phyloP scores from a whole-genome alignment of 2,329 filamentous ascomycete genomes.

The Xylaria polymorpha region DNA sequence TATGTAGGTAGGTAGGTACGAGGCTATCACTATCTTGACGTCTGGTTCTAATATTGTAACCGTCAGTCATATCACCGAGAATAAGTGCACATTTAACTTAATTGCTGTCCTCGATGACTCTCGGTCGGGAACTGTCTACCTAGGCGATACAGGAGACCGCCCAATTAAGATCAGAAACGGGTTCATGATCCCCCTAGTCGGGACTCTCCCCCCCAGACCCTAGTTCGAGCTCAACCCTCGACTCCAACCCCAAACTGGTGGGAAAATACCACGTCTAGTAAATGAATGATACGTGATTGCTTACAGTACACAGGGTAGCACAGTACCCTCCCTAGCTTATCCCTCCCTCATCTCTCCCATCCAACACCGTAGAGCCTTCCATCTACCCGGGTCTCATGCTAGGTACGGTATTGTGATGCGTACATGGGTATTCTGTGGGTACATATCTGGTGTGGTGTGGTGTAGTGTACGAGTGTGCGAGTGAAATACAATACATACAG shows the following conservation, averaged over 20 bases:
- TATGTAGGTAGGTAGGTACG: too few species aligned
- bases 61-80: background rate
- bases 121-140: background rate
- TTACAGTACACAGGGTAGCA: background rate
- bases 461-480: too few species aligned
- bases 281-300: background rate
- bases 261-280: background rate
- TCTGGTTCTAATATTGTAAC: background rate
- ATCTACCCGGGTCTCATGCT: background rate
- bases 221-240: constrained; percentile 12
- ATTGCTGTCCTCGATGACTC: background rate
- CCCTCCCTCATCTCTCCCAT: background rate
- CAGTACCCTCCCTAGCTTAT: background rate
- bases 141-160: constrained; percentile 12
- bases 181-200: constrained; percentile 9
- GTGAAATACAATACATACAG: background rate
- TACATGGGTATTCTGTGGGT: background rate
- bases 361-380: background rate
- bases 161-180: constrained; percentile 11
- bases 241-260: background rate
- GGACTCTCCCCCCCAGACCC: constrained; percentile 11
- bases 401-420: background rate
- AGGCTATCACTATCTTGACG: too few species aligned
- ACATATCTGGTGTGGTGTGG: too few species aligned
- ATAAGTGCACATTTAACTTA: background rate